phyloP scores from a whole-genome alignment of 1,139 yeast species.

The Sugiyamaella novakii region DNA sequence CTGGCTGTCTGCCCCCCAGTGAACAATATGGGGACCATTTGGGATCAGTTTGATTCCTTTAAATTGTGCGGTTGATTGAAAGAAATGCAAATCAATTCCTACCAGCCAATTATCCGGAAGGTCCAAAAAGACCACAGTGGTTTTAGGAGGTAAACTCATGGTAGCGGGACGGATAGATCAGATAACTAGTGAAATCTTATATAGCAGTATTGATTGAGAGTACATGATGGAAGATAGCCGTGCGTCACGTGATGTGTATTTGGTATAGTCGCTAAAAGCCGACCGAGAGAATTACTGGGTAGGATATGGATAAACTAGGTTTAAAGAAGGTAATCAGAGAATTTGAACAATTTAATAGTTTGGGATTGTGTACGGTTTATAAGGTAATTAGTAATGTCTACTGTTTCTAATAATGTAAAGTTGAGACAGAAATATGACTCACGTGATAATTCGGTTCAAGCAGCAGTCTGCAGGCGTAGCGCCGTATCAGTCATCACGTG shows the following conservation, averaged over 20 bases:
- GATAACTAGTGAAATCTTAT: neutral
- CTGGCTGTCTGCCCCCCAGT: conserved; percentile 41
- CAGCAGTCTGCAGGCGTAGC: too few species aligned
- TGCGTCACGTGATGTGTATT: neutral
- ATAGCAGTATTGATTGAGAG: too few species aligned
- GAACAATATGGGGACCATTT: conserved; percentile 45
- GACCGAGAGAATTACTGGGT: too few species aligned
- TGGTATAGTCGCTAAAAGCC: too few species aligned
- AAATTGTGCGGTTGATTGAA: conserved; percentile 41
- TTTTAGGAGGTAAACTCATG: conserved; percentile 37
- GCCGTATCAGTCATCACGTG: conserved; percentile 10
- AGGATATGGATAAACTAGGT: too few species aligned
- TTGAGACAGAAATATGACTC: too few species aligned
- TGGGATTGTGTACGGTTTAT: too few species aligned
- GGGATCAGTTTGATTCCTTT: conserved; percentile 45
- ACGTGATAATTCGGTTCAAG: too few species aligned
- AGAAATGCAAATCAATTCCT: conserved; percentile 47
- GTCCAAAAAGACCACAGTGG: conserved; percentile 38
- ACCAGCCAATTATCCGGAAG: conserved; percentile 41
- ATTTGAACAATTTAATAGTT: too few species aligned
- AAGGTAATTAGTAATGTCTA: too few species aligned
- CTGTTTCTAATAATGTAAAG: too few species aligned
- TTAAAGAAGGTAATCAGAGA: too few species aligned
- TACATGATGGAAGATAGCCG: neutral
- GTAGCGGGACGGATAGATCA: neutral